A percentile compares a stretch with the other conserved stretches of the same genome.
Conservation (phyloP, 192 early-diverging fungal genomes). For the Backusella parvicylindrica region DNA sequence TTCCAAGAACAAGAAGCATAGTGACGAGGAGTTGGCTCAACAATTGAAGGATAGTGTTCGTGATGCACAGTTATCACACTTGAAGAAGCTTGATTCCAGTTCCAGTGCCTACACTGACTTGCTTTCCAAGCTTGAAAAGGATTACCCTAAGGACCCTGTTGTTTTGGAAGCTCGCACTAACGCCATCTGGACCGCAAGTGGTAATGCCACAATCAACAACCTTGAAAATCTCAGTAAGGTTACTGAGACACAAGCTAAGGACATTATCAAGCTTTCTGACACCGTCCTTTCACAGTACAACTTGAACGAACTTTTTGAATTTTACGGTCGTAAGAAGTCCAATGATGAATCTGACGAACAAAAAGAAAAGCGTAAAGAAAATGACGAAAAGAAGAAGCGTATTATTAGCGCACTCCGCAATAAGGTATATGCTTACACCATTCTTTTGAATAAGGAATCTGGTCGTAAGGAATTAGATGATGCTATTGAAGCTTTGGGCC, state of each 20-base stretch:
- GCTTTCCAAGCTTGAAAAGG: constrained; percentile 56
- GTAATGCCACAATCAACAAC: constrained; percentile 36
- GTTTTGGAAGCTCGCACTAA: constrained; percentile 54
- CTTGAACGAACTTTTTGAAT: constrained; percentile 57
- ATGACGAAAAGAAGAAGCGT: constrained; percentile 68
- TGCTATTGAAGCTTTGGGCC: constrained; percentile 50
- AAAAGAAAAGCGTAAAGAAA: constrained; percentile 65
- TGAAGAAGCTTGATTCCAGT: constrained; percentile 73
- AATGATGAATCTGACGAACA: constrained; percentile 40
- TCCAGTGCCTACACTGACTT: constrained; percentile 51
- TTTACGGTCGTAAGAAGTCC: constrained; percentile 59
- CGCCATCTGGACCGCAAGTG: constrained; percentile 33
- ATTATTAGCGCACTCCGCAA: constrained; percentile 57
- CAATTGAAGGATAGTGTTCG: constrained; percentile 69
- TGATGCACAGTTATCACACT: constrained; percentile 72
- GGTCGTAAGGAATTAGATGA: constrained; percentile 50
- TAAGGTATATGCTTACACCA: constrained; percentile 54
- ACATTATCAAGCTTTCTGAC: constrained; percentile 51
- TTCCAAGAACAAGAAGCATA: constrained; percentile 35
- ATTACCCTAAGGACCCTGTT: constrained; percentile 56
- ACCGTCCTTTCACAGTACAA: constrained; percentile 59
- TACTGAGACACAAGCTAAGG: constrained; percentile 45
- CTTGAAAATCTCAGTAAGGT: constrained; percentile 26
- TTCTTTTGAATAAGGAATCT: constrained; percentile 33
- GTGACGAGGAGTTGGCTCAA: constrained; percentile 42